Percentiles rank a stretch among this genome's conserved stretches.
These are phyloP conservation scores for Suillus variegatus DNA, from an alignment of 768 basidiomycete species.

Conservation along the genomic window DNA sequence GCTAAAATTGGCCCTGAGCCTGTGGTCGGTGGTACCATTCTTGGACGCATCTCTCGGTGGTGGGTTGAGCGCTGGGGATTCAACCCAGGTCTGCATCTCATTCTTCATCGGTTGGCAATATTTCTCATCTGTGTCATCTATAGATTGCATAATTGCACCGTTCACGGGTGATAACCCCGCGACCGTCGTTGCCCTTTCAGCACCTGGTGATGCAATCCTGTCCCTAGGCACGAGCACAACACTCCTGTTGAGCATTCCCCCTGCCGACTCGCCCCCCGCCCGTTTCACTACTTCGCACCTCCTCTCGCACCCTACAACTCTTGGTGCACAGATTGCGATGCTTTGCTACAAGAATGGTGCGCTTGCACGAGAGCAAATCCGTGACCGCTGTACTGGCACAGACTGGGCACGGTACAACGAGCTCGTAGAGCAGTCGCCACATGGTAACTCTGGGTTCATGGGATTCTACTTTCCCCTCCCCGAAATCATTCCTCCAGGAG, in stretches of 20 bases:
- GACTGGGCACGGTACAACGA: conserved; percentile 74
- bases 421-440: conserved; percentile 52
- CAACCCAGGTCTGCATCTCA: conserved; percentile 47
- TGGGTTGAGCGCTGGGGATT: conserved; percentile 81
- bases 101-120: neutral
- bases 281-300: conserved; percentile 76
- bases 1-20: conserved; percentile 77
- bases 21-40: conserved; percentile 63
- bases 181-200: conserved; percentile 72
- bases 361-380: conserved; percentile 75
- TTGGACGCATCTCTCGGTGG: conserved; percentile 68
- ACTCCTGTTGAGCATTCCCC: conserved; percentile 76
- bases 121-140: neutral
- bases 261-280: conserved; percentile 60
- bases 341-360: conserved; percentile 91
- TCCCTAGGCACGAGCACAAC: conserved; percentile 91
- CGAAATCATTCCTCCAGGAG: conserved; percentile 85
- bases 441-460: conserved; percentile 60
- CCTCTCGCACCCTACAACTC: conserved; percentile 67
- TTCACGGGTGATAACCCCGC: conserved; percentile 93
- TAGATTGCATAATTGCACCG: conserved; percentile 78
- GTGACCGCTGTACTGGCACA: conserved; percentile 59
- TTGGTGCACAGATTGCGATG: conserved; percentile 78
- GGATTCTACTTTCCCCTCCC: conserved; percentile 83
- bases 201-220: conserved; percentile 79